Base-by-base conservation (phyloP, 78 protist species). In the Dictyostelium purpureum region DNA sequence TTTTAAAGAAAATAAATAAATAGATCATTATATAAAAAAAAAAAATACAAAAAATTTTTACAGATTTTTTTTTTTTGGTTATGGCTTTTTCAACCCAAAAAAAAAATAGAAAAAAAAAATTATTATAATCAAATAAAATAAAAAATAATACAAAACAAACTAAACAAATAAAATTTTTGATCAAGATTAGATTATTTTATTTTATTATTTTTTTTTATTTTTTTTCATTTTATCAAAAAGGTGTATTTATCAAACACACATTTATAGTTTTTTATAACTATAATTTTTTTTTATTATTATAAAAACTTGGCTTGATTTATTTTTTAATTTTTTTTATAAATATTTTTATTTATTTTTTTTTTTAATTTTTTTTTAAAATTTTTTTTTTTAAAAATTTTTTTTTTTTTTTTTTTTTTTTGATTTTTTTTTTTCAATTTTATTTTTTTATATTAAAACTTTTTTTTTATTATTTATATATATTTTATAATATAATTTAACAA, bases 391-490 rank as follows among this genome's bases (percentile, higher is more conserved):
- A 28, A 10, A 35, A 19, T 66, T 38, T 38, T 0, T 0, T 70
- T 43, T 70, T 43, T 43, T 70, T n/a, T n/a, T n/a, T n/a, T n/a
- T 43, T 70, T 43, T 70, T 70, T 38, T 70, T n/a, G 52, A 71
- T 71, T 33, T 71, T 71, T 42, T n/a, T 71, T 71, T 71, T 28
- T 74, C 54, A 49, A 49, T 49, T 73, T 16, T 31, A 14, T 73
- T 18, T 16, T 21, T 21, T 28, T 18, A 74, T 52, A 37, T 66
- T 66, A 37, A 37, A 18, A 11, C 28, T 71, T 28, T 19, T 45
- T 28, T 47, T 26, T 56, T 21, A n/a, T 78, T 28, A 18, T 63
- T 2, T 43, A 45, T 38, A 59, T 69, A 40, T 69, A 10, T 28
- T 16, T 37, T 67, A 21, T 69, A 40, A 40, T 16, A 40, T 69